Percentiles rank a stretch among this genome's conserved stretches.
Conservation (phyloP, 495 filamentous ascomycete species). For the Daldinia decipiens region DNA sequence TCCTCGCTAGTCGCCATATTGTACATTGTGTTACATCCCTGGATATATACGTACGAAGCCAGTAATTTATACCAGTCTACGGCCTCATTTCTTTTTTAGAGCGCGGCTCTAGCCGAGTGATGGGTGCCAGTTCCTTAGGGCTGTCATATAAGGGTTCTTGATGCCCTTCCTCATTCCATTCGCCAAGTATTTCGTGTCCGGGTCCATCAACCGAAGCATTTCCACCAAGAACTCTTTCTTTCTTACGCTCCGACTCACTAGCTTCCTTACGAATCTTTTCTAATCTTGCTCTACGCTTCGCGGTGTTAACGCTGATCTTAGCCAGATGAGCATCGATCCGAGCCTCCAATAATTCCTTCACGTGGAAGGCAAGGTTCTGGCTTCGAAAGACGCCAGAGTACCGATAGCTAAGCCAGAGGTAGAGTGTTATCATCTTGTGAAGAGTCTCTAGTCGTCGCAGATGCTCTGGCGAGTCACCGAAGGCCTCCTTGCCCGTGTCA, state of each 20-base stretch:
- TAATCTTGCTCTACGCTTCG: slow-evolving; percentile 26
- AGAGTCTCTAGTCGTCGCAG: slow-evolving; percentile 74
- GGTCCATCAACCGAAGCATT: slow-evolving; percentile 2
- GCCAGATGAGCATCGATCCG: slow-evolving; percentile 75
- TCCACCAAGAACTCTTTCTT: slow-evolving; percentile 34
- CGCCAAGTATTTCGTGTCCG: slow-evolving; percentile 42
- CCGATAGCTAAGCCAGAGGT: slow-evolving; percentile 84
- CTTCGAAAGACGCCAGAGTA: slow-evolving; percentile 82
- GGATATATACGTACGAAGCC: slow-evolving; percentile 1
- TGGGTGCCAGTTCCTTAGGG: slow-evolving; percentile 10
- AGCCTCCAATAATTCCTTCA: slow-evolving; percentile 81
- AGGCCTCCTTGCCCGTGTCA: slow-evolving; percentile 54
- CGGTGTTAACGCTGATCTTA: slow-evolving; percentile 40
- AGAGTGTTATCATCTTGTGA: slow-evolving; percentile 84
- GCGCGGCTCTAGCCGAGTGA: slow-evolving; percentile 9
- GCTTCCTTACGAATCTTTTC: slow-evolving; percentile 40
- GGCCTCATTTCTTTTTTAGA: background rate
- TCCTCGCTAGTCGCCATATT: slow-evolving; percentile 3
- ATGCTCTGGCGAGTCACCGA: slow-evolving; percentile 59
- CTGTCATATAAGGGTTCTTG: slow-evolving; percentile 43
- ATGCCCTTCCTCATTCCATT: slow-evolving; percentile 47
- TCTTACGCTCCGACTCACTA: slow-evolving; percentile 13
- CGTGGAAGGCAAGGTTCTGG: slow-evolving; percentile 78
- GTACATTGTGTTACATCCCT: slow-evolving; percentile 27
- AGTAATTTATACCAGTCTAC: background rate